Percentiles rank a stretch among this genome's conserved stretches.
Conservation (phyloP, 2,329 filamentous ascomycete genomes). For the Paraphoma chrysanthemicola region DNA sequence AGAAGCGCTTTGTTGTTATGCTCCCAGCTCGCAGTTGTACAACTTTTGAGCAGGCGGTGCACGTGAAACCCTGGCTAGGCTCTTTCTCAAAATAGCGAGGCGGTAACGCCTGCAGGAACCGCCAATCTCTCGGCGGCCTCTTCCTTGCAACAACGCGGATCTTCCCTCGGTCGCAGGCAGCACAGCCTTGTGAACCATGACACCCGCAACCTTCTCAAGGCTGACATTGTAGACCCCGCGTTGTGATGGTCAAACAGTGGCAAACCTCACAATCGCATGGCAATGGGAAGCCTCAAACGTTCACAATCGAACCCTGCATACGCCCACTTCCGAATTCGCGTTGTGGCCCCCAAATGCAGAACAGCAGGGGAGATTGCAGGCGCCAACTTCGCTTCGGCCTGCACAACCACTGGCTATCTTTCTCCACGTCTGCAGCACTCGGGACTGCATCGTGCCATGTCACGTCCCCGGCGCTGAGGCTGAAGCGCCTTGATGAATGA, state of each 20-base stretch:
- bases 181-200: slow-evolving; percentile 19
- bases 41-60: background rate
- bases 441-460: background rate
- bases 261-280: background rate
- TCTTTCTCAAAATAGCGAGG: slow-evolving; percentile 31
- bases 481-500: slow-evolving; percentile 12
- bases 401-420: slow-evolving; percentile 14
- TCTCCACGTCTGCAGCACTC: background rate
- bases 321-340: slow-evolving; percentile 7
- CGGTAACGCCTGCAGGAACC: slow-evolving; percentile 4
- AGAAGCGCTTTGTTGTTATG: background rate
- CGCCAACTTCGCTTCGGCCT: slow-evolving; percentile 32
- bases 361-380: slow-evolving; percentile 15
- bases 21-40: background rate
- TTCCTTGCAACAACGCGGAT: background rate
- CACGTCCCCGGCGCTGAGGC: slow-evolving; percentile 12
- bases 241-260: background rate
- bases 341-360: slow-evolving; percentile 15
- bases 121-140: background rate
- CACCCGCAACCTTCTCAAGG: background rate
- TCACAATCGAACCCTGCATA: slow-evolving; percentile 14
- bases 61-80: slow-evolving; percentile 3
- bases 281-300: background rate
- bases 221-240: too few species aligned
- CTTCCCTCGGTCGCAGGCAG: slow-evolving; percentile 5